phyloP scores from a whole-genome alignment of 176 grass and related monocot genomes.

The Themeda triandra region DNA sequence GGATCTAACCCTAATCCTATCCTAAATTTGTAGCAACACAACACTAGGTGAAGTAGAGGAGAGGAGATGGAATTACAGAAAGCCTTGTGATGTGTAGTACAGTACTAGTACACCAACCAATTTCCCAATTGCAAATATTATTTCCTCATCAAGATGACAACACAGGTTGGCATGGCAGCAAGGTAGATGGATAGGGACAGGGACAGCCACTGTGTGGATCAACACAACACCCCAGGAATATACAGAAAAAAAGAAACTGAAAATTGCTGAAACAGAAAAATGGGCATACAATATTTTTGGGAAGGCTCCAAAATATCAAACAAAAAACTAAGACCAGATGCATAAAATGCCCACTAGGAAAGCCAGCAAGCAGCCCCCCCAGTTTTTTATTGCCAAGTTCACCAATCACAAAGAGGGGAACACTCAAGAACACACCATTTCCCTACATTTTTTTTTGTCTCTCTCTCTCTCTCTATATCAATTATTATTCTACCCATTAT shows the following conservation, averaged over 20 bases:
- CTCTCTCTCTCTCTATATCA: not conserved
- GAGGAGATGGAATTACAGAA: not conserved
- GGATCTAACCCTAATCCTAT: constrained; percentile 3
- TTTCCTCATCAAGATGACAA: constrained; percentile 6
- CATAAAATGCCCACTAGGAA: not conserved
- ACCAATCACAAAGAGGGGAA: constrained; percentile 28
- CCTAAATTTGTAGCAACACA: not conserved
- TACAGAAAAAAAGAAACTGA: not conserved
- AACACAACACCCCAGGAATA: constrained; percentile 17
- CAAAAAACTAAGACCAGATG: constrained; percentile 28
- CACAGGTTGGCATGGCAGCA: constrained; percentile 47
- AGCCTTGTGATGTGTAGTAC: not conserved
- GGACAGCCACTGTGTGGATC: constrained; percentile 34
- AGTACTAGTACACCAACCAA: constrained; percentile 18
- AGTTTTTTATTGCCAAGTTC: constrained; percentile 16
- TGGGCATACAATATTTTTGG: not conserved
- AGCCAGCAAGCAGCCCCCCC: constrained; percentile 22
- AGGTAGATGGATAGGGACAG: constrained; percentile 48
- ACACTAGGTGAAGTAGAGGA: not conserved
- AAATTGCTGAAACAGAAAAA: not conserved
- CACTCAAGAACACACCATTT: constrained; percentile 33
- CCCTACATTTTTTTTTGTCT: not conserved
- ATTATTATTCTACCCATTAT: constrained; percentile 7
- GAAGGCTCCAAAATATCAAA: constrained; percentile 1
- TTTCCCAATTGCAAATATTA: constrained; percentile 9